Percentiles rank a stretch among this genome's conserved stretches.
Evolutionary conservation across 2,329 filamentous ascomycete genomes (phyloP).

Genomic region (Pseudohalonectria lignicola): DNA sequence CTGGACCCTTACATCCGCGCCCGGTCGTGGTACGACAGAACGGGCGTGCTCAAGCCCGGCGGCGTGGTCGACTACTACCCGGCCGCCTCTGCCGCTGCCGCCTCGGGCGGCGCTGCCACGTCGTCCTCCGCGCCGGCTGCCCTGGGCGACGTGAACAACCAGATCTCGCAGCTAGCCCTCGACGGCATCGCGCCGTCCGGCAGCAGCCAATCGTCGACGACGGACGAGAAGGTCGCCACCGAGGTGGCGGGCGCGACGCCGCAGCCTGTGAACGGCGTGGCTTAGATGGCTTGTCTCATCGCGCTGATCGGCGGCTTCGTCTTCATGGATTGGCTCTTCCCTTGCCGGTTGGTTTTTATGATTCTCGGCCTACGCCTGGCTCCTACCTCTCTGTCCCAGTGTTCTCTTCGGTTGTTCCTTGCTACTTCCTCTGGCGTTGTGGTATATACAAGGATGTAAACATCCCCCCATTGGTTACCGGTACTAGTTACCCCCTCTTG

Average conservation of each 20-base stretch:
- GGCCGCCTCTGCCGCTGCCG: slow-evolving; percentile 7
- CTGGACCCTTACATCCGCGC: slow-evolving; percentile 82
- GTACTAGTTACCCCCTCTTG: too few species aligned
- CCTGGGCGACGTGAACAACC: slow-evolving; percentile 1
- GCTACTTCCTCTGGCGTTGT: too few species aligned
- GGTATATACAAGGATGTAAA: too few species aligned
- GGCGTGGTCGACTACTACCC: slow-evolving; percentile 65
- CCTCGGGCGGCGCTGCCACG: neutral
- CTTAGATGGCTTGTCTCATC: too few species aligned
- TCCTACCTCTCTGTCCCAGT: too few species aligned
- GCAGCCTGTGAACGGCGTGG: slow-evolving; percentile 2
- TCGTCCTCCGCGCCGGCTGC: neutral
- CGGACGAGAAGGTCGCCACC: slow-evolving; percentile 6
- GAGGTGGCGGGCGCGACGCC: slow-evolving; percentile 4
- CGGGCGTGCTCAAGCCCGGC: slow-evolving; percentile 55
- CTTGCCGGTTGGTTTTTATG: neutral
- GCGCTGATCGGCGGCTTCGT: too few species aligned
- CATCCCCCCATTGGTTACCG: too few species aligned
- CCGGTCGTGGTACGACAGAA: slow-evolving; percentile 73
- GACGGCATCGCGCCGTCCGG: too few species aligned
- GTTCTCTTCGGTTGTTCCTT: too few species aligned
- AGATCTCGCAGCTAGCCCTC: too few species aligned
- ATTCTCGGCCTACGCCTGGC: too few species aligned
- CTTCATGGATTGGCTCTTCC: neutral
- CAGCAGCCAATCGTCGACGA: slow-evolving; percentile 5